A percentile compares a stretch with the other conserved stretches of the same genome.
phyloP scores from a whole-genome alignment of 345 rosid species.

The Nasturtium officinale region DNA sequence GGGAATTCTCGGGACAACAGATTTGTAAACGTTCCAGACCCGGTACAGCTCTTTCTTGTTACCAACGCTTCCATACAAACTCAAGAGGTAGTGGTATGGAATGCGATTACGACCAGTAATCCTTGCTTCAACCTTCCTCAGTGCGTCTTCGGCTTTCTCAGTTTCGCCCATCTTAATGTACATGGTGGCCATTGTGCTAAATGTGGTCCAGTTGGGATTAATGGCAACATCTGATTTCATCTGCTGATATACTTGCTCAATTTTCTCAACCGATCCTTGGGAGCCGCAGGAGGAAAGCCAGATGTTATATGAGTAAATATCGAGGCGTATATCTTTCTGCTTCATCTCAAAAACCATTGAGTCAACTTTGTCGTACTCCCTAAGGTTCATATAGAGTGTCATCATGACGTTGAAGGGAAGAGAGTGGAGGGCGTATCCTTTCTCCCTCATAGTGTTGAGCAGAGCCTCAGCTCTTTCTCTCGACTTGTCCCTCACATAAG shows the following conservation, averaged over 20 bases:
- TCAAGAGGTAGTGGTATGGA: constrained; percentile 86
- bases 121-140: constrained; percentile 78
- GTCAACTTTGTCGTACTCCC: constrained; percentile 75
- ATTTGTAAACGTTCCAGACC: constrained; percentile 80
- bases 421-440: constrained; percentile 61
- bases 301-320: constrained; percentile 87
- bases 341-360: constrained; percentile 72
- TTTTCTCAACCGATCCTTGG: constrained; percentile 62
- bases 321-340: constrained; percentile 66
- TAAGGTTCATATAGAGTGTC: constrained; percentile 90
- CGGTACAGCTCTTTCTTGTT: constrained; percentile 72
- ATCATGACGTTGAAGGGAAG: constrained; percentile 95
- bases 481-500: constrained; percentile 62
- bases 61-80: constrained; percentile 75
- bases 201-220: constrained; percentile 82
- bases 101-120: constrained; percentile 78
- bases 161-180: constrained; percentile 72
- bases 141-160: constrained; percentile 81
- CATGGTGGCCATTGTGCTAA: constrained; percentile 90
- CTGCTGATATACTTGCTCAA: constrained; percentile 77
- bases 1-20: constrained; percentile 72
- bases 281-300: constrained; percentile 87
- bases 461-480: constrained; percentile 74
- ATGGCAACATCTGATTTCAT: constrained; percentile 66
- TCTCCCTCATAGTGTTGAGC: constrained; percentile 65